Evolutionary conservation across 768 basidiomycete species (phyloP).

Genomic region (Brasilioporus rufonigricans): DNA sequence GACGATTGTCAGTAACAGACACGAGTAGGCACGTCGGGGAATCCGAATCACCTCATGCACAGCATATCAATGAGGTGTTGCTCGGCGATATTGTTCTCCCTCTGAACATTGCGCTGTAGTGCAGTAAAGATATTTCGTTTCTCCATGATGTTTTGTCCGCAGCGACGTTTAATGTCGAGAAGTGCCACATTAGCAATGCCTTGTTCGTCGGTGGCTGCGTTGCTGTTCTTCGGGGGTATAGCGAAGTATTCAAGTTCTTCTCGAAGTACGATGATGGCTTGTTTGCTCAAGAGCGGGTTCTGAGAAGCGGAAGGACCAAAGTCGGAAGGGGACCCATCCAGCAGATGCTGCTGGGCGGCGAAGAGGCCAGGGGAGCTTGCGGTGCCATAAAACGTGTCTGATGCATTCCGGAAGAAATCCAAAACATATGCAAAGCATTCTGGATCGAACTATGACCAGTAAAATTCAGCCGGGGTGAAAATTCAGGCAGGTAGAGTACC

Average conservation of each 20-base stretch:
- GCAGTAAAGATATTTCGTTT: constrained; percentile 96
- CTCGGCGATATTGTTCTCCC: constrained; percentile 98
- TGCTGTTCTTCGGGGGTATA: constrained; percentile 74
- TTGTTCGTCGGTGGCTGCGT: constrained; percentile 65
- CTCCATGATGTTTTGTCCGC: constrained; percentile 84
- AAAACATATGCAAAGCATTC: constrained; percentile 95
- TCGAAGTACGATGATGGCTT: constrained; percentile 96
- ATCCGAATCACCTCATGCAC: constrained; percentile 83
- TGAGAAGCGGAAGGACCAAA: constrained; percentile 66
- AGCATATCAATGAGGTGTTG: constrained; percentile 99
- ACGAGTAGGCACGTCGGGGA: not conserved
- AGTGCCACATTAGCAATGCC: constrained; percentile 80
- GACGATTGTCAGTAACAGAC: constrained; percentile 10
- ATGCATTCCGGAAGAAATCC: constrained; percentile 85
- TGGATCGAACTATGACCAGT: constrained; percentile 79
- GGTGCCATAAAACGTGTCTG: constrained; percentile 91
- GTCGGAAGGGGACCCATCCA: constrained; percentile 60
- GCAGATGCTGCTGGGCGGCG: constrained; percentile 73
- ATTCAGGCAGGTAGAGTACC: not conserved
- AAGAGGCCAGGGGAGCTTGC: constrained; percentile 68
- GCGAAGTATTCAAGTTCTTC: constrained; percentile 99
- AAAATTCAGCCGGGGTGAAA: not conserved
- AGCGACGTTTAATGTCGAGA: constrained; percentile 78
- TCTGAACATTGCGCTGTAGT: constrained; percentile 96
- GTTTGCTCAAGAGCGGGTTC: constrained; percentile 92